These are phyloP conservation scores for Rhodotorula sp. DNA, from an alignment of 1,284 basidiomycete species.

Conservation along the genomic window DNA sequence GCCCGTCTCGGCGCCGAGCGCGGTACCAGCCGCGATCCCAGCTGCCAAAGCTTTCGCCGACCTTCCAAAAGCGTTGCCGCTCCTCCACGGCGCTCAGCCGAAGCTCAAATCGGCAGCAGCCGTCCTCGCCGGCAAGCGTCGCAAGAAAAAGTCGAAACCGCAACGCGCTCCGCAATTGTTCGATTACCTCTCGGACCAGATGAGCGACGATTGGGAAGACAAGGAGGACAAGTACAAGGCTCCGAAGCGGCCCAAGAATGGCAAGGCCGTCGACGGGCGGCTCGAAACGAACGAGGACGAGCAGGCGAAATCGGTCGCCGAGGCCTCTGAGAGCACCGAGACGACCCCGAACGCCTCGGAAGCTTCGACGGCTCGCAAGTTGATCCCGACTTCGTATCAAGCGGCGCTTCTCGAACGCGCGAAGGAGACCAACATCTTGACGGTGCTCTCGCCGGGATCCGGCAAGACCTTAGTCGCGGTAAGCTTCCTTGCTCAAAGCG, in stretches of 20 bases:
- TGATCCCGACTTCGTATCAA: constrained; percentile 27
- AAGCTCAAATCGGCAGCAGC: not conserved
- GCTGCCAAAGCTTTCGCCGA: not conserved
- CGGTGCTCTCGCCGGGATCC: constrained; percentile 27
- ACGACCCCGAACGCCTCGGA: too few relatives aligned
- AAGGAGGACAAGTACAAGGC: not conserved
- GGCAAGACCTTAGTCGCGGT: constrained; percentile 39
- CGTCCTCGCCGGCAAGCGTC: constrained; percentile 12
- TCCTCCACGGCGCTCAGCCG: not conserved
- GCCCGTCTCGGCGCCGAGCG: not conserved
- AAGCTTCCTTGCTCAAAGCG: not conserved
- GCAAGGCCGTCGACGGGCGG: constrained; percentile 1
- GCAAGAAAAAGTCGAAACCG: constrained; percentile 2
- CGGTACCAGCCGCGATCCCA: not conserved
- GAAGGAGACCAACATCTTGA: constrained; percentile 34
- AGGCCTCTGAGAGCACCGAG: too few relatives aligned
- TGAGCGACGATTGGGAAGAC: constrained; percentile 16
- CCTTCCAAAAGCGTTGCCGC: constrained; percentile 3
- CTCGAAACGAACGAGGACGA: not conserved
- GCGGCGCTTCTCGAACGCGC: constrained; percentile 32
- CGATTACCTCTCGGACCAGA: constrained; percentile 12
- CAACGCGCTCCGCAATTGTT: constrained; percentile 8
- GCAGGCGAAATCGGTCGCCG: not conserved
- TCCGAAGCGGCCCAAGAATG: constrained; percentile 5
- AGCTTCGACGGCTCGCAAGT: constrained; percentile 1